Conservation (phyloP, 2,329 filamentous ascomycete species). For the Fusarium stilboides region DNA sequence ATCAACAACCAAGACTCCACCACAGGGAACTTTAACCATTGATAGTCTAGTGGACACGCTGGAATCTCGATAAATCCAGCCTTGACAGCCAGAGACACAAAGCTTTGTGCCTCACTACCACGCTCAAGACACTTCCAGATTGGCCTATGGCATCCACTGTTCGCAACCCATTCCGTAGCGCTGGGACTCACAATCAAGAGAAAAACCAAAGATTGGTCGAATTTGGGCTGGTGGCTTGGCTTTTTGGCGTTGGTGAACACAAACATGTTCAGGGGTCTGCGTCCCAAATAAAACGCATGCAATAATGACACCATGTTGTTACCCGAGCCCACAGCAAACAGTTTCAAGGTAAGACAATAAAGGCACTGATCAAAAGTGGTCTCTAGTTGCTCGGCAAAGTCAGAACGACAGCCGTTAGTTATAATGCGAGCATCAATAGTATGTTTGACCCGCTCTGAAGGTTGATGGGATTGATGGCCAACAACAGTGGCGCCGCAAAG, state of each 20-base stretch:
- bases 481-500: not conserved
- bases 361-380: not conserved
- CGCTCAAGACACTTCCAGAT: not conserved
- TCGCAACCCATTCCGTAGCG: conserved; percentile 1
- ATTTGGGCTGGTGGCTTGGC: not conserved
- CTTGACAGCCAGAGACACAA: not conserved
- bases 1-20: not conserved
- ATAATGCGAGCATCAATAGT: not conserved
- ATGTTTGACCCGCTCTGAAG: not conserved
- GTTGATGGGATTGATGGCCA: too few relatives aligned
- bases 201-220: not conserved
- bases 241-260: not conserved
- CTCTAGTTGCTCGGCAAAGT: too few relatives aligned
- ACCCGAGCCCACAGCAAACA: not conserved
- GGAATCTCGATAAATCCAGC: conserved; percentile 14
- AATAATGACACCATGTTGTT: not conserved
- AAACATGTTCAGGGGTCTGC: conserved; percentile 1
- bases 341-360: not conserved
- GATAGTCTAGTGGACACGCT: not conserved
- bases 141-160: not conserved
- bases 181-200: not conserved
- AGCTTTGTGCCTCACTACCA: not conserved
- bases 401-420: not conserved
- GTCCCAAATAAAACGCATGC: too few relatives aligned
- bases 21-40: not conserved